These are phyloP conservation scores for Miscanthus lutarioriparius DNA, from an alignment of 176 grass and related monocot genomes.

Conservation along the genomic window DNA sequence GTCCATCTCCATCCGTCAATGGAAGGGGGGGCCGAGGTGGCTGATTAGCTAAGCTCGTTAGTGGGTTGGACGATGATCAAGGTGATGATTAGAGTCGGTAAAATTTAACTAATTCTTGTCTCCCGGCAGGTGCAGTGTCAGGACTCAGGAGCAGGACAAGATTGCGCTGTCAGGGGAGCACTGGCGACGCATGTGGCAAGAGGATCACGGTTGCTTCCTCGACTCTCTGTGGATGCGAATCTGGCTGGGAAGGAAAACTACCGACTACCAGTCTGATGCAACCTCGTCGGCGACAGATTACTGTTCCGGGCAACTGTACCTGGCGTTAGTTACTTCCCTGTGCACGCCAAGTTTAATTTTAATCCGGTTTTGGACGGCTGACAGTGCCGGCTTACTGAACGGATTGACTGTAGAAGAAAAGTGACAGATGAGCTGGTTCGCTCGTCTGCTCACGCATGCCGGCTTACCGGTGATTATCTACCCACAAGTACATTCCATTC, in stretches of 20 bases:
- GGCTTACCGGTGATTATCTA: neutral
- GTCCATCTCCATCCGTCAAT: neutral
- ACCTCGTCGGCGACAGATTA: neutral
- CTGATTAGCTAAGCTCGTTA: neutral
- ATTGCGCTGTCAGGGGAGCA: neutral
- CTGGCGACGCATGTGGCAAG: neutral
- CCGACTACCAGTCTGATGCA: conserved; percentile 26
- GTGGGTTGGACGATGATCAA: neutral
- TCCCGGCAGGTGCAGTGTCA: neutral
- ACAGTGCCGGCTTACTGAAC: neutral
- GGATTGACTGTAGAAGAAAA: neutral
- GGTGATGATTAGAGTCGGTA: neutral
- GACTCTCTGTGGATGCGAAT: conserved; percentile 6
- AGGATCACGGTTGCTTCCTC: conserved; percentile 7
- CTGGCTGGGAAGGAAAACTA: conserved; percentile 30
- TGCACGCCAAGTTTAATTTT: neutral
- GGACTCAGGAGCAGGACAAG: neutral
- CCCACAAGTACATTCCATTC: neutral
- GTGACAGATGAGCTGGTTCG: neutral
- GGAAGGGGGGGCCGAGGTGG: neutral
- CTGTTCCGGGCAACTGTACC: neutral
- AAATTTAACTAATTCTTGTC: neutral
- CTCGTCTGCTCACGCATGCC: neutral
- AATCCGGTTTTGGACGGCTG: neutral
- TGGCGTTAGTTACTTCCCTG: neutral